Base-by-base conservation (phyloP, 2,329 filamentous ascomycete genomes). In the Coleophoma cylindrospora region DNA sequence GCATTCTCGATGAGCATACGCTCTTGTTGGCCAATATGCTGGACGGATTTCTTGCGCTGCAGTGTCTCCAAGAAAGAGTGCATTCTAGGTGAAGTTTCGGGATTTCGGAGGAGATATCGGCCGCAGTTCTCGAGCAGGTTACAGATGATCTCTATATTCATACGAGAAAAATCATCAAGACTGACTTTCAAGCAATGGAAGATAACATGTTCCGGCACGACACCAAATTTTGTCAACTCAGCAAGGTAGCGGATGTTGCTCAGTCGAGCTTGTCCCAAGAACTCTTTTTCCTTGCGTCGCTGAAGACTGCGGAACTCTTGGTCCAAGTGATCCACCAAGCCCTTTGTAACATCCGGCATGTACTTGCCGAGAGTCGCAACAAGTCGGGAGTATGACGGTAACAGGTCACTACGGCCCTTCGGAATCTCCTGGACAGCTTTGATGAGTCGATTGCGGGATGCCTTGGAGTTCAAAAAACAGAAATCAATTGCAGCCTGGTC, bases 111-210 rank as follows among this genome's bases (percentile, higher is more conserved):
- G 19, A 99, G 75, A 68, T 96, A 99, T 15, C 94, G 84, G 40
- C 94, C 94, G 64, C 95, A 99, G 57, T 97, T 97, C 67, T 99
- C 94, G 19, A 99, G 77, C 27, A 99, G 76, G 63, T 95, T 95
- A 63, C 91, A 95, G 56, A 99, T 92, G 60, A 99, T 96, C 68
- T 99, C 95, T 56, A 99, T 96, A 64, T 99, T 99, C 88, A 96
- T 96, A 54, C 92, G 83, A 2, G 94, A 96, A 64, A 99, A 99
- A 64, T 99, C 94, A 62, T 99, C 94, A 27, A 99, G 73, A 59
- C 92, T 95, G 66, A 99, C 92, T 68, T 96, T 99, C 61, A 99
- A 82, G 65, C 94, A 99, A 65, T 99, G 94, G 65, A 99, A 99
- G 48, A 99, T 95, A 56, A 99, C 92, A 68, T 99, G 94, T 68